Evolutionary conservation across 139 green algal genomes (phyloP), one percentile per base, ranked within the genome.

Genomic region (Chlorella sorokiniana): DNA sequence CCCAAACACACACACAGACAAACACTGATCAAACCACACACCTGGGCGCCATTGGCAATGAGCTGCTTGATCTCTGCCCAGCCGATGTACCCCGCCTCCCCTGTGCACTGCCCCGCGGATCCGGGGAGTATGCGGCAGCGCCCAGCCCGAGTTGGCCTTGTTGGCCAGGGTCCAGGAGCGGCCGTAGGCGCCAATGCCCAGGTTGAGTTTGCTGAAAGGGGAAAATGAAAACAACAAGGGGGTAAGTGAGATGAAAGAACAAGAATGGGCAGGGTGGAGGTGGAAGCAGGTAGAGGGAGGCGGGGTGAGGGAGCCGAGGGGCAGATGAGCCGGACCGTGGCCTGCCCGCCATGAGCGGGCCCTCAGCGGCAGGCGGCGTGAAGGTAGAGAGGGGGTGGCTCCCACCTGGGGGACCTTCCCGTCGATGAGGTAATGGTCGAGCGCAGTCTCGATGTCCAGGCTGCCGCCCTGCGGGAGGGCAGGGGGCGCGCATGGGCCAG

Each of bases 141-240:
- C 79, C 79, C 41, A 80, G 18, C 4, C 22, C n/a, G 35, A 18
- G 69, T 69, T 52, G 4, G 54, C 54, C 7, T 8, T 9, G 71
- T 73, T 27, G 5, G 69, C 63, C 51, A 85, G 74, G 0, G 69
- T 81, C 80, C 80, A 85, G 74, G 80, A 81, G 69, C 80, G 80
- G 42, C 80, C 80, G 16, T 85, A 85, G 44, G 64, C 48, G 4
- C 52, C 69, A 4, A 85, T 45, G 37, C 80, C 80, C 35, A 85
- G 80, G 54, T 79, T 83, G 63, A 83, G 48, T 42, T 77, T 78
- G 78, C 78, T 83, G 69, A 65, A n/a, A 65, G 8, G 51, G 48
- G 63, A 22, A 54, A 18, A 41, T 25, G 48, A 10, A 70, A 23
- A 2, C n/a, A 73, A 38, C 37, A 54, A 52, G 5, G 38, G n/a